These are phyloP conservation scores for Neurospora hispaniola DNA, from an alignment of 495 filamentous ascomycete species.

Conservation along the genomic window DNA sequence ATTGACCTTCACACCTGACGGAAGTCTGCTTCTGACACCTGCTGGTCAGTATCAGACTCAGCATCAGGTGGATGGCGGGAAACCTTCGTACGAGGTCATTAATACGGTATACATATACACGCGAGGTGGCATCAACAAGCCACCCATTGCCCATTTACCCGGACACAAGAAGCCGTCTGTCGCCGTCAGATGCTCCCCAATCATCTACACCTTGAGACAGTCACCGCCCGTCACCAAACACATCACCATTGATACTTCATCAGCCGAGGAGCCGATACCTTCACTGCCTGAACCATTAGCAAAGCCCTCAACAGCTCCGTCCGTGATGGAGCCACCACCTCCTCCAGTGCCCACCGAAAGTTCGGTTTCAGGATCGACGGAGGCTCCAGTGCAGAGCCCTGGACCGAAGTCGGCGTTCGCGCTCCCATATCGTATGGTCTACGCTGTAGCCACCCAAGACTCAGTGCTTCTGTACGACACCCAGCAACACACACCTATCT, in stretches of 20 bases:
- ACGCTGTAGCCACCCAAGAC: constrained; percentile 95
- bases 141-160: constrained; percentile 92
- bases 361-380: constrained; percentile 30
- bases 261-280: constrained; percentile 70
- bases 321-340: constrained; percentile 82
- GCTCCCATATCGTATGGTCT: constrained; percentile 86
- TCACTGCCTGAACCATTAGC: constrained; percentile 75
- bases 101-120: constrained; percentile 99
- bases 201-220: constrained; percentile 74
- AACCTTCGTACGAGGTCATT: constrained; percentile 71
- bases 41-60: constrained; percentile 90
- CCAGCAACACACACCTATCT: constrained; percentile 87
- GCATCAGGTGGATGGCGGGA: constrained; percentile 57
- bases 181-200: constrained; percentile 85
- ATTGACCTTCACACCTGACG: constrained; percentile 89
- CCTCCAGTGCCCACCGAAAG: constrained; percentile 38
- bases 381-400: constrained; percentile 38
- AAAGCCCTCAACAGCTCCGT: constrained; percentile 40
- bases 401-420: constrained; percentile 63
- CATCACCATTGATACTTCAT: constrained; percentile 90
- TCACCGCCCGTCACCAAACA: constrained; percentile 60
- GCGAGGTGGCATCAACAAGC: constrained; percentile 89
- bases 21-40: constrained; percentile 88
- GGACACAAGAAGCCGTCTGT: constrained; percentile 98
- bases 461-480: constrained; percentile 95